These are phyloP conservation scores for Melastoma malabathricum DNA, from an alignment of 345 rosid genomes.

Conservation along the genomic window DNA sequence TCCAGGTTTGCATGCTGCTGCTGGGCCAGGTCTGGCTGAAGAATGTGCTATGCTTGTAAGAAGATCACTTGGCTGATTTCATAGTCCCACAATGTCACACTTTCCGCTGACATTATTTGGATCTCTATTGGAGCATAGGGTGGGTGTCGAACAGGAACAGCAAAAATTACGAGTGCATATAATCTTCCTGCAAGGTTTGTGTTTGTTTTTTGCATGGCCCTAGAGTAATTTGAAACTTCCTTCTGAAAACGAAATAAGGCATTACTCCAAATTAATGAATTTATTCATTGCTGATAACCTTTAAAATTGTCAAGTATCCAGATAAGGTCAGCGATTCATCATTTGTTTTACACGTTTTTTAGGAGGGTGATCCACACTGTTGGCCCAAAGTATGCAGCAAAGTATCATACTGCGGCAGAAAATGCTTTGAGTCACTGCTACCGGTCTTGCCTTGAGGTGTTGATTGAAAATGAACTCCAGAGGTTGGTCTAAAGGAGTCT, in stretches of 20 bases:
- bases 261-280: too few species aligned
- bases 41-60: constrained; percentile 80
- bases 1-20: constrained; percentile 88
- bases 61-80: neutral
- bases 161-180: constrained; percentile 86
- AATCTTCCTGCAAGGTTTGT: constrained; percentile 93
- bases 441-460: constrained; percentile 86
- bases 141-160: constrained; percentile 98
- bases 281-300: too few species aligned
- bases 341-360: too few species aligned
- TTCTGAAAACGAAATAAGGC: too few species aligned
- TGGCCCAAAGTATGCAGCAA: constrained; percentile 93
- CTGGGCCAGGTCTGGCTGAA: constrained; percentile 95
- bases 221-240: too few species aligned
- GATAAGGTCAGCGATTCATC: neutral
- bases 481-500: constrained; percentile 33
- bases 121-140: constrained; percentile 20
- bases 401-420: constrained; percentile 98
- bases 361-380: constrained; percentile 90
- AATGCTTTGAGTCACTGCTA: constrained; percentile 98
- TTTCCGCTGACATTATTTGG: too few species aligned
- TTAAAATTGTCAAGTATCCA: neutral
- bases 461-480: constrained; percentile 71
- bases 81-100: neutral
- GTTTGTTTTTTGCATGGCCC: neutral